These are phyloP conservation scores for Dysphania ambrosioides DNA, from an alignment of 148 eudicot species.

Conservation along the genomic window DNA sequence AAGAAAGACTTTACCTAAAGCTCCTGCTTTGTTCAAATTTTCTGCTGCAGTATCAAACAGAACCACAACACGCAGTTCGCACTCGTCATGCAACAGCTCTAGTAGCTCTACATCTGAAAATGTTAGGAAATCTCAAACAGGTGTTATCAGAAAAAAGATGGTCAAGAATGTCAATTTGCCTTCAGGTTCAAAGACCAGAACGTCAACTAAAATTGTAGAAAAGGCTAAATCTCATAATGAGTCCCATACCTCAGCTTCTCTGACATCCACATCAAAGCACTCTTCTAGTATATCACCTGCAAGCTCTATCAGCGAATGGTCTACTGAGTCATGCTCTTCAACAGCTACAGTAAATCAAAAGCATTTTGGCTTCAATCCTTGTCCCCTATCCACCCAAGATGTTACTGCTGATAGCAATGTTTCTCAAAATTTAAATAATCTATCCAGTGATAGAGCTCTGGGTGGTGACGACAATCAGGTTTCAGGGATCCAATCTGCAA, in stretches of 20 bases:
- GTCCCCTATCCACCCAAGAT: slow-evolving; percentile 20
- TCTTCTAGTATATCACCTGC: slow-evolving; percentile 71
- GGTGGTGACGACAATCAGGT: slow-evolving; percentile 29
- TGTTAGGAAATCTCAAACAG: slow-evolving; percentile 32
- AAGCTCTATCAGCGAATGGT: slow-evolving; percentile 92
- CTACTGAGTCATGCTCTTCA: slow-evolving; percentile 71
- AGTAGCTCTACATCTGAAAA: slow-evolving; percentile 42
- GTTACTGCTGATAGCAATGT: slow-evolving; percentile 25
- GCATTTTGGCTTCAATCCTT: slow-evolving; percentile 31
- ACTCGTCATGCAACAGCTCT: slow-evolving; percentile 55
- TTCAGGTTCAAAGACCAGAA: slow-evolving; percentile 44
- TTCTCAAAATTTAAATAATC: slow-evolving; percentile 27
- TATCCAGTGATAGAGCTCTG: slow-evolving; percentile 28
- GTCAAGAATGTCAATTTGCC: slow-evolving; percentile 36
- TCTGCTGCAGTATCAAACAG: slow-evolving; percentile 34
- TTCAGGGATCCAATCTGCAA: slow-evolving; percentile 28
- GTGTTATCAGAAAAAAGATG: slow-evolving; percentile 38
- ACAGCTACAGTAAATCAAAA: slow-evolving; percentile 48
- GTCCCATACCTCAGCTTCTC: slow-evolving; percentile 36
- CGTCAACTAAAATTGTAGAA: slow-evolving; percentile 41
- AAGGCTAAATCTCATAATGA: slow-evolving; percentile 39
- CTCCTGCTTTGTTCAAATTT: slow-evolving; percentile 36
- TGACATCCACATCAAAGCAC: slow-evolving; percentile 40
- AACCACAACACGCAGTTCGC: slow-evolving; percentile 35
- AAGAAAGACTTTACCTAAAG: slow-evolving; percentile 42